Evolutionary conservation across 805 yeast genomes (phyloP), one percentile per base, ranked within the genome.

Genomic region (Kluyveromyces aestuarii): DNA sequence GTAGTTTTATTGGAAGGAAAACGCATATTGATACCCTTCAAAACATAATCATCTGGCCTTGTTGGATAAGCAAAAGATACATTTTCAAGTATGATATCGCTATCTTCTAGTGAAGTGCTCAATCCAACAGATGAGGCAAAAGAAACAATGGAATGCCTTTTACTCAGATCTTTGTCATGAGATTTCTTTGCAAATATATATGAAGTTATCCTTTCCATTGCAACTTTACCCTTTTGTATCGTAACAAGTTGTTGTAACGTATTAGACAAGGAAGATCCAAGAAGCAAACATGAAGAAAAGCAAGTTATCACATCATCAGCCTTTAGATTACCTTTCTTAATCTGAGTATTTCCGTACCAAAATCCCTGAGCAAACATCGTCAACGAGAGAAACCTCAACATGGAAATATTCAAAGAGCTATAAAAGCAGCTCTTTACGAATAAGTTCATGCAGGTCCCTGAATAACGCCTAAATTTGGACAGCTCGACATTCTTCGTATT

Each of bases 321-420:
- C 1, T 69, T 56, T 13, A 81, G 60, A 8, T 74, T 71, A 0
- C 79, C 78, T 6, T 66, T 63, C 36, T 67, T 64, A 2, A 88
- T 82, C 71, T 86, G 74, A 41, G 72, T 72, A 27, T 83, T 76
- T 1, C 98, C 99, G 67, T 84, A 91, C 87, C 95, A 89, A 57
- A 93, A 86, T 0, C 91, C 95, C 64, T 87, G 96, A 2, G 90
- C 85, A 70, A 91, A 89, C 81, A 89, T 82, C 60, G 81, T 61
- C 37, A 87, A 69, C 0, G 83, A 74, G 4, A 90, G 55, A 21
- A 76, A 66, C 55, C 82, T 76, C 45, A 83, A 64, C 0, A 76
- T 40, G 0, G 85, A 82, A 19, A 75, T 63, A 59, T 87, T 89
- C 19, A 58, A 50, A 11, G 81, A 69, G 6, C 79, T 66, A 14